These are phyloP conservation scores for Collybia sp. DNA, from an alignment of 768 basidiomycete species.

Conservation along the genomic window DNA sequence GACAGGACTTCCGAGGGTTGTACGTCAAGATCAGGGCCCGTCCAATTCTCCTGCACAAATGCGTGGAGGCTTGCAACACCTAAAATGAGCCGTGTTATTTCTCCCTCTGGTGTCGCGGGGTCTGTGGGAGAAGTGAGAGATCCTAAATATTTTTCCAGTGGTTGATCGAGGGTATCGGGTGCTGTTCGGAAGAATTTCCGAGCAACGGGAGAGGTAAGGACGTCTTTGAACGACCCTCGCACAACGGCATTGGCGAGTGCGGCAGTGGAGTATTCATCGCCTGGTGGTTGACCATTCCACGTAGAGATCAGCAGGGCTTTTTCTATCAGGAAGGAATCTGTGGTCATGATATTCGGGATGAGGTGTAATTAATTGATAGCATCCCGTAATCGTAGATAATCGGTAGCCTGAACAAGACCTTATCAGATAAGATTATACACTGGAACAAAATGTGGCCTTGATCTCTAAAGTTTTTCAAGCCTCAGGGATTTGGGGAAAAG, in stretches of 20 bases:
- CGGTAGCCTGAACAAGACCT: no score
- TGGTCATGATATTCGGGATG: constrained; percentile 11
- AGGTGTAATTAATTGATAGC: constrained; percentile 1
- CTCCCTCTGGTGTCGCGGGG: constrained; percentile 35
- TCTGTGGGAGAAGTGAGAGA: constrained; percentile 9
- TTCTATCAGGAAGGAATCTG: constrained; percentile 34
- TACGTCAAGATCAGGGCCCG: constrained; percentile 81
- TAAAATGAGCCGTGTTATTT: constrained; percentile 55
- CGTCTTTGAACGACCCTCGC: constrained; percentile 54
- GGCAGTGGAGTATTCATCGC: constrained; percentile 13
- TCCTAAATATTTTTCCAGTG: constrained; percentile 35
- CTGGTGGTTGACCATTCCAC: constrained; percentile 26
- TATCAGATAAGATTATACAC: constrained; percentile 1
- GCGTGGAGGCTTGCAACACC: constrained; percentile 83
- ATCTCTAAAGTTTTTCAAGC: no score
- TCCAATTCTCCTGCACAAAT: constrained; percentile 95
- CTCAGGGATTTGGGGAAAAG: no score
- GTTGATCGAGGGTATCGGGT: constrained; percentile 19
- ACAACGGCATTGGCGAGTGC: constrained; percentile 52
- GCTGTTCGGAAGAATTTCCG: constrained; percentile 30
- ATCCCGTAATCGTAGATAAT: constrained; percentile 2
- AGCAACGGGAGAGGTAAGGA: constrained; percentile 41
- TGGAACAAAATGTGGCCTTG: no score
- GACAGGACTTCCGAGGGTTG: constrained; percentile 37
- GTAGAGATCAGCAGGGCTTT: constrained; percentile 51